Evolutionary conservation across 2,329 filamentous ascomycete genomes (phyloP).

Genomic region (Decorospora gaudefroyi): DNA sequence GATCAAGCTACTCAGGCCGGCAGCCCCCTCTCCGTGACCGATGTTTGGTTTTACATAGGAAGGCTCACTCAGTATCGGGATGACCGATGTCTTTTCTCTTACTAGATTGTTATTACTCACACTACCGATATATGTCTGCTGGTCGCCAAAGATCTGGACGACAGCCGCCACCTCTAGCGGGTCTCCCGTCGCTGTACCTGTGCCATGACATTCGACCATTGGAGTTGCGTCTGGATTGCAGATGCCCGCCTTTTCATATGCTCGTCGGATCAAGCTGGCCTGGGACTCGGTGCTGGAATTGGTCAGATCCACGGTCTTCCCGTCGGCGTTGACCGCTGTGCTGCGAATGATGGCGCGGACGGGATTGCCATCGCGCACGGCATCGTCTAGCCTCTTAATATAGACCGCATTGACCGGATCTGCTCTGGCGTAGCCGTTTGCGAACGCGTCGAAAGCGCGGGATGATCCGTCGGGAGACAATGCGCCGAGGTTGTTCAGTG

Average conservation of each 20-base stretch:
- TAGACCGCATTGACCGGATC: conserved; percentile 26
- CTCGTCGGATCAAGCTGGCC: conserved; percentile 23
- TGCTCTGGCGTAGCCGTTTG: conserved; percentile 31
- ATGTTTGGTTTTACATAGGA: neutral
- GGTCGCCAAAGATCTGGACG: neutral
- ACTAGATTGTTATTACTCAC: too few species aligned
- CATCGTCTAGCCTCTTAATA: conserved; percentile 50
- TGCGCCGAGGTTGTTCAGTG: conserved; percentile 9
- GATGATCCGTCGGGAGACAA: conserved; percentile 19
- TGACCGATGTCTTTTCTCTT: too few species aligned
- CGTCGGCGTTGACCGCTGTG: conserved; percentile 7
- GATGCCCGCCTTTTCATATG: neutral
- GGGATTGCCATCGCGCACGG: conserved; percentile 1
- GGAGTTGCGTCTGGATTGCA: conserved; percentile 1
- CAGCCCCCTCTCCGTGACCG: conserved; percentile 27
- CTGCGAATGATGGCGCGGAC: conserved; percentile 11
- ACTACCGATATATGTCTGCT: conserved; percentile 37
- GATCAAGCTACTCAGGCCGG: conserved; percentile 14
- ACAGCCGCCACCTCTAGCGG: conserved; percentile 15
- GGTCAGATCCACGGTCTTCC: conserved; percentile 17
- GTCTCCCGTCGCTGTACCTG: conserved; percentile 56
- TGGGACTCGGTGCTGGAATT: conserved; percentile 23
- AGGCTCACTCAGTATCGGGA: too few species aligned
- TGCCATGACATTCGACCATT: conserved; percentile 42
- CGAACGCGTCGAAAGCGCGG: conserved; percentile 24